Evolutionary conservation across 1,284 basidiomycete species (phyloP).

Genomic region (Agaricales sp.): DNA sequence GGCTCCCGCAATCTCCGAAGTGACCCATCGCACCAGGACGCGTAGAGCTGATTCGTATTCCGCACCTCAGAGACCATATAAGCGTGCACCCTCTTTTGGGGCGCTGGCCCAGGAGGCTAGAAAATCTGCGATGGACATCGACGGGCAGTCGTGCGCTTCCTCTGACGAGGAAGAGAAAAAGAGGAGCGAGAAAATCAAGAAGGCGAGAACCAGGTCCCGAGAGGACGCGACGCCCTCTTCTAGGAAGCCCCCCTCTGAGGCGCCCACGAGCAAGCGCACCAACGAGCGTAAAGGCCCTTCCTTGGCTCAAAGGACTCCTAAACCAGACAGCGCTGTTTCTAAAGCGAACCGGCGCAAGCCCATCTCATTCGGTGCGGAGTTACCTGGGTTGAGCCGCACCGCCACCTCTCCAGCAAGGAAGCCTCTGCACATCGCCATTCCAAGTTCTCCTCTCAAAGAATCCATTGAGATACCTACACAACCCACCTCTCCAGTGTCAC

Average conservation of each 20-base stretch:
- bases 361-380: too few species aligned
- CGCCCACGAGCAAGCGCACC: background rate
- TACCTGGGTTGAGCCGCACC: background rate
- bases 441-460: too few species aligned
- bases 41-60: conserved; percentile 31
- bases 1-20: conserved; percentile 19
- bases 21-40: conserved; percentile 28
- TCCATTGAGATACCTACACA: too few species aligned
- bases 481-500: background rate
- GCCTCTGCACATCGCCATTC: too few species aligned
- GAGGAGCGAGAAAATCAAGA: conserved; percentile 9
- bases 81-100: conserved; percentile 43
- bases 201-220: conserved; percentile 3
- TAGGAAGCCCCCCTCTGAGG: background rate
- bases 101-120: conserved; percentile 28
- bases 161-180: conserved; percentile 12
- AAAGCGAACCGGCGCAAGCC: too few species aligned
- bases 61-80: conserved; percentile 22
- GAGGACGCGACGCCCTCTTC: background rate
- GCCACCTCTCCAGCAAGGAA: too few species aligned
- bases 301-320: background rate
- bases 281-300: background rate
- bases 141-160: conserved; percentile 9
- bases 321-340: background rate
- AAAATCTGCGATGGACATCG: conserved; percentile 12